A percentile compares a stretch with the other conserved stretches of the same genome.
Conservation (phyloP, 1,284 basidiomycete genomes). For the Ustilago hordei region DNA sequence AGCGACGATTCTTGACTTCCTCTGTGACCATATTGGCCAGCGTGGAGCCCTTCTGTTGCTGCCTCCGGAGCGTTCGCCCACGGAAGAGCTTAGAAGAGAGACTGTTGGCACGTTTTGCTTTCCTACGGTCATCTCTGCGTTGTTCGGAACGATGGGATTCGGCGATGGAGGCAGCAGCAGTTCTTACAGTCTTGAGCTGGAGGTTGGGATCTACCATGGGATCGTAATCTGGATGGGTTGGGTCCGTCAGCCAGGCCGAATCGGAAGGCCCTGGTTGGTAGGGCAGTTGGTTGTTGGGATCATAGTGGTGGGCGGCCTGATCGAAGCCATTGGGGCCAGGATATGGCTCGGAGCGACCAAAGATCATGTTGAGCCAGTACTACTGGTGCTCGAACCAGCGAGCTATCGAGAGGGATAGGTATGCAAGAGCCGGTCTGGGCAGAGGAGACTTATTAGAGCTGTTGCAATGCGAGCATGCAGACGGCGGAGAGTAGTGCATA, state of each 20-base stretch:
- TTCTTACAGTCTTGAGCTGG: conserved; percentile 63
- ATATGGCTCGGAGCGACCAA: conserved; percentile 27
- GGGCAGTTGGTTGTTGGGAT: conserved; percentile 52
- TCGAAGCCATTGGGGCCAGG: conserved; percentile 26
- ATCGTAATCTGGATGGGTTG: conserved; percentile 63
- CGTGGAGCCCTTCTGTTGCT: conserved; percentile 36
- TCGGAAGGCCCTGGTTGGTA: conserved; percentile 52
- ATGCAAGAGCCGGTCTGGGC: neutral
- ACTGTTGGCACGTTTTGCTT: conserved; percentile 45
- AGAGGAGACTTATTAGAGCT: neutral
- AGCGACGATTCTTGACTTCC: conserved; percentile 43
- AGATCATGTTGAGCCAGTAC: conserved; percentile 22
- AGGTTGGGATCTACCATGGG: conserved; percentile 63
- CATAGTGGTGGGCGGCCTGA: conserved; percentile 50
- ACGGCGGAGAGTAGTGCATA: neutral
- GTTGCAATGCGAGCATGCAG: conserved; percentile 10
- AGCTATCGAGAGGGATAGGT: neutral
- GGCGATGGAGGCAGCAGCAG: conserved; percentile 65
- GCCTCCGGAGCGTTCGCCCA: conserved; percentile 47
- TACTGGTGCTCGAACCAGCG: neutral
- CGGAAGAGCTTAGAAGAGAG: conserved; percentile 57
- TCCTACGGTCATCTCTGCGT: conserved; percentile 53
- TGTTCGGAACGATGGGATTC: conserved; percentile 64
- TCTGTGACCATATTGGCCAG: conserved; percentile 39
- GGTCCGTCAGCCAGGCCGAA: conserved; percentile 55